Evolutionary conservation across 345 rosid species (phyloP), one percentile per base, ranked within the genome.

Genomic region (Lepidium sativum): DNA sequence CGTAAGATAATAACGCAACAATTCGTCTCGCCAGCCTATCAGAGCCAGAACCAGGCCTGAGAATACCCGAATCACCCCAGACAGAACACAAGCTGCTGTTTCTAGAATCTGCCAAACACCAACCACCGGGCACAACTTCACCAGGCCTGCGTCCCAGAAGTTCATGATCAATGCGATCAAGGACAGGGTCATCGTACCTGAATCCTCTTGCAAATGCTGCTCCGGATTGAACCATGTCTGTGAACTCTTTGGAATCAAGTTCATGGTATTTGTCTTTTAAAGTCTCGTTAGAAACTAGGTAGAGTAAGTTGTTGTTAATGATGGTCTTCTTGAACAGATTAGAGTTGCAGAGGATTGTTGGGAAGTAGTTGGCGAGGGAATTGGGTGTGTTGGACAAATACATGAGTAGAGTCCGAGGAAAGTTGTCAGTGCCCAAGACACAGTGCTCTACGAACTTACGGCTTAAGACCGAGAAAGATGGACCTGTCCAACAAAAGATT

Each of bases 321-420:
- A 82, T 76, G 13, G 96, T 90, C 69, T 59, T 82, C 63, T 67
- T 86, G 72, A 80, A 85, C 62, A 73, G 79, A 57, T 13, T 81
- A 1, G 95, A 77, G 75, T 90, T 94, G 63, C 99, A 94, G 25
- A 90, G 80, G 39, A 88, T 42, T 0, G 96, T 86, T 4, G 86
- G 96, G 74, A 94, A 90, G 79, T 94, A 94, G 76, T 80, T 84
- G 65, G 83, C 58, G 37, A 83, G 75, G 8, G 97, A 83, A 18
- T 78, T 83, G 54, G 85, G 92, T 13, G 86, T 86, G 68, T 94
- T 94, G 53, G 99, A 70, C 54, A 86, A 82, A 78, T 90, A 94
- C 99, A 94, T 88, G 70, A 94, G 71, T 49, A 94, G 84, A 49
- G 85, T 83, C 77, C 99, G 82, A 1, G 99, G 99, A 55, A 94